Percentiles rank a stretch among this genome's conserved stretches.
Evolutionary conservation across 257 asterid genomes (phyloP).

Genomic region (Nicotiana benthamiana): DNA sequence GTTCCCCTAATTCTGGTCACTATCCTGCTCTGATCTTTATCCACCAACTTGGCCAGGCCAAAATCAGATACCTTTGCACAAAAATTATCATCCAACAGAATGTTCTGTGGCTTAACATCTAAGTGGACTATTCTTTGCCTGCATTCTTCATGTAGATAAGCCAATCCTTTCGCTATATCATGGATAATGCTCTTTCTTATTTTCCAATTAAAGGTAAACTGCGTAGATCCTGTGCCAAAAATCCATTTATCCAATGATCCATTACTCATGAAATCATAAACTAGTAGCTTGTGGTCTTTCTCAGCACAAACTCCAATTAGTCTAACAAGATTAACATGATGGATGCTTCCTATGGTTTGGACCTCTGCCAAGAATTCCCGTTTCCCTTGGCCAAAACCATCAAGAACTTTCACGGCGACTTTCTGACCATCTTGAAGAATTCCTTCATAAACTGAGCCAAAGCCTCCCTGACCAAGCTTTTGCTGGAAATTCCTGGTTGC

Average conservation of each 20-base stretch:
- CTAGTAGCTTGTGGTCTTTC: constrained; percentile 18
- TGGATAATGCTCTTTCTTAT: constrained; percentile 15
- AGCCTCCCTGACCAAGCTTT: constrained; percentile 23
- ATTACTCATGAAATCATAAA: constrained; percentile 25
- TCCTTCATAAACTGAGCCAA: constrained; percentile 23
- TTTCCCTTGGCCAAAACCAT: constrained; percentile 20
- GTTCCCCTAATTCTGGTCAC: constrained; percentile 24
- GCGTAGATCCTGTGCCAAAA: neutral
- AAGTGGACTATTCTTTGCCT: constrained; percentile 17
- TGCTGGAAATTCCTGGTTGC: constrained; percentile 15
- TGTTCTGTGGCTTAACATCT: constrained; percentile 23
- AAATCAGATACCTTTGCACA: constrained; percentile 29
- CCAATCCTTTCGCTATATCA: constrained; percentile 25
- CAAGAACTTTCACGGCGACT: constrained; percentile 25
- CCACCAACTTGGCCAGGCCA: constrained; percentile 23
- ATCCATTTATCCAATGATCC: constrained; percentile 28
- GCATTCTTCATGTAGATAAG: constrained; percentile 27
- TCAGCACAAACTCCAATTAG: constrained; percentile 23
- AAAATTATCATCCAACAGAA: constrained; percentile 19
- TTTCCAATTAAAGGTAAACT: constrained; percentile 11
- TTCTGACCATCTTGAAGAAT: constrained; percentile 16
- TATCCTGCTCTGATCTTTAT: constrained; percentile 18
- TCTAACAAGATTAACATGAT: constrained; percentile 24
- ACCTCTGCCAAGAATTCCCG: constrained; percentile 21
- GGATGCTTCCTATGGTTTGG: constrained; percentile 19